Evolutionary conservation across 1,284 basidiomycete genomes (phyloP).

Genomic region (Pseudozyma pruni): DNA sequence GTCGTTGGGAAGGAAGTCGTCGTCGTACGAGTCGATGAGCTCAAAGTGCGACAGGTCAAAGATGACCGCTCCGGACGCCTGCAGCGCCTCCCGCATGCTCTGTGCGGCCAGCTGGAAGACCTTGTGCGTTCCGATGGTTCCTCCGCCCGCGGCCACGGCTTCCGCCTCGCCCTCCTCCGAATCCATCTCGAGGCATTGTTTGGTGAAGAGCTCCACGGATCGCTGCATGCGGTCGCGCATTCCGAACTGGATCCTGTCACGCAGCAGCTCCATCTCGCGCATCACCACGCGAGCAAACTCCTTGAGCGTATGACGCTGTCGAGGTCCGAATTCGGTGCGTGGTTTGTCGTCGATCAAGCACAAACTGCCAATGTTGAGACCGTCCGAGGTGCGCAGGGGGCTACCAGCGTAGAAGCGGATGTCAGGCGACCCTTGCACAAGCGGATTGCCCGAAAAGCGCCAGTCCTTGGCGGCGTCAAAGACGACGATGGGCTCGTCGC

Average conservation of each 20-base stretch:
- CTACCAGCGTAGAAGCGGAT: conserved; percentile 92
- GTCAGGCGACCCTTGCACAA: conserved; percentile 76
- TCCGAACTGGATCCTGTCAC: conserved; percentile 91
- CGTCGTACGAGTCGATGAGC: conserved; percentile 78
- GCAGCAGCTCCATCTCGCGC: conserved; percentile 94
- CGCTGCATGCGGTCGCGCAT: conserved; percentile 90
- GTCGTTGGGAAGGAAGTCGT: conserved; percentile 69
- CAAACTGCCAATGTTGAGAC: conserved; percentile 87
- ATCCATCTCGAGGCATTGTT: conserved; percentile 93
- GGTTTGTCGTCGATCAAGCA: conserved; percentile 87
- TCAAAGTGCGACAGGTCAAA: conserved; percentile 92
- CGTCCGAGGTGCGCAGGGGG: conserved; percentile 86
- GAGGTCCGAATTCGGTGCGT: conserved; percentile 83
- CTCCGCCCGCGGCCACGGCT: conserved; percentile 23
- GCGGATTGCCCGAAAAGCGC: conserved; percentile 85
- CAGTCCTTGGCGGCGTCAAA: conserved; percentile 84
- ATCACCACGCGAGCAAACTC: conserved; percentile 91
- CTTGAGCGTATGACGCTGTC: conserved; percentile 89
- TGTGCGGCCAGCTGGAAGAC: conserved; percentile 75
- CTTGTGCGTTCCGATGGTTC: conserved; percentile 33
- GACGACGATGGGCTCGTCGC: conserved; percentile 87
- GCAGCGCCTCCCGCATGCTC: conserved; percentile 86
- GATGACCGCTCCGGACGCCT: conserved; percentile 89
- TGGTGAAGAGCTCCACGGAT: conserved; percentile 94
- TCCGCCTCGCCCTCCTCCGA: conserved; percentile 64